Base-by-base conservation (phyloP, 1,139 yeast genomes). In the Yamadazyma atmosphaerica region DNA sequence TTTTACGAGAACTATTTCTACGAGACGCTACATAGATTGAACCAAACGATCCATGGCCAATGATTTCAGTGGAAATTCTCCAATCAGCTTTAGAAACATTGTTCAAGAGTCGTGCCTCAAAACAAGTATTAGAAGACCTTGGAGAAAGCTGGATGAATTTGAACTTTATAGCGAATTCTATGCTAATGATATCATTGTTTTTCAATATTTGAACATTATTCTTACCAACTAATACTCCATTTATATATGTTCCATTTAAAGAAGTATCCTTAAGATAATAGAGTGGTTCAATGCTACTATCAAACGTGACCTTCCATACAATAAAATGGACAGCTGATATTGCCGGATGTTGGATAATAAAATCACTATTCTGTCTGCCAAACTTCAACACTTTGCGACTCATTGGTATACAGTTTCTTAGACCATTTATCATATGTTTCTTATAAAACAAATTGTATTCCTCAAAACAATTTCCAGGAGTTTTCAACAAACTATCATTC, bases 31-130 rank as follows among this genome's bases (percentile, higher is more conserved):
- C 52, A 42, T 51, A 55, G 1, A 66, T 85, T 32, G 72, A 68
- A 1, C 86, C 86, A 65, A 79, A 81, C 0, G 85, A 74, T 0
- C 88, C 88, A 32, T 65, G 61, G 0, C 87, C 87, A 22, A 81
- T 54, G 3, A 74, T 50, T 25, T 67, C 63, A 4, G 67, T 55
- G 2, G 70, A 52, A 5, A 79, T 58, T 4, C 42, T 45, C 82
- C 84, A 81, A 8, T 58, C 52, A 3, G 23, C 3, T 23, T 28
- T 16, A 16, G 21, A 21, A 9, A 40, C 22, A 2, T 26, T 23
- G 21, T 38, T 32, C 10, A 21, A 12, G 5, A 56, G 42, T 7
- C 15, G 14, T 16, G 27, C 39, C 3, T 27, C 25, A 12, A 13
- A 24, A 16, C 29, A 24, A 24, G 27, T 5, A 26, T 26, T 6